A percentile compares a stretch with the other conserved stretches of the same genome.
These are phyloP conservation scores for Botrytis squamosa DNA, from an alignment of 2,329 filamentous ascomycete species.

Conservation along the genomic window DNA sequence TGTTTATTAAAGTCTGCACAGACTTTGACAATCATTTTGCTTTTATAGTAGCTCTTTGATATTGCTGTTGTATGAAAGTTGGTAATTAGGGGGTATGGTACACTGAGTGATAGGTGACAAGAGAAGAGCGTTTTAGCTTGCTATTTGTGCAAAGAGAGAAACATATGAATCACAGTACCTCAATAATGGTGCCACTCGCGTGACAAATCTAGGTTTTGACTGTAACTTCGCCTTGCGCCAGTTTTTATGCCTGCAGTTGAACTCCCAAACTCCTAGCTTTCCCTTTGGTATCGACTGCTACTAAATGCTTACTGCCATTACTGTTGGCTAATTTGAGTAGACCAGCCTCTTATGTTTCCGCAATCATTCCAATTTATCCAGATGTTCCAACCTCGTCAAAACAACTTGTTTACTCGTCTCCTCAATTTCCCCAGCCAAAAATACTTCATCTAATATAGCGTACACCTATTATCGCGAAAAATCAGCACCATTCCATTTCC, in stretches of 20 bases:
- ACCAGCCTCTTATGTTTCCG: neutral
- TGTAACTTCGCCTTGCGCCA: conserved; percentile 2
- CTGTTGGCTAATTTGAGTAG: neutral
- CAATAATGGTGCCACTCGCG: conserved; percentile 12
- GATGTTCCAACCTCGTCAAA: conserved; percentile 85
- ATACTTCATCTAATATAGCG: conserved; percentile 97
- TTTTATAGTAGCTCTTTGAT: neutral
- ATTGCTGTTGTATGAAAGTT: neutral
- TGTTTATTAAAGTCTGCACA: neutral
- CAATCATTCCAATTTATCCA: conserved; percentile 85
- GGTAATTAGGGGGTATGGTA: neutral
- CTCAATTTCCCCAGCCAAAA: conserved; percentile 95
- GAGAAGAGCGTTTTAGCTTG: neutral
- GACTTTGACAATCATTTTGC: neutral
- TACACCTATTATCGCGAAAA: conserved; percentile 64
- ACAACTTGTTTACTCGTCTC: conserved; percentile 99
- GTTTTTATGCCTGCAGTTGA: neutral
- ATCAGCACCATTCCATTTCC: conserved; percentile 6
- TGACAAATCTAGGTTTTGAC: conserved; percentile 10
- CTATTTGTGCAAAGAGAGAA: conserved; percentile 2
- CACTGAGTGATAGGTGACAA: neutral
- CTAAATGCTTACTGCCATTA: conserved; percentile 4
- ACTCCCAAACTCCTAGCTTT: conserved; percentile 10
- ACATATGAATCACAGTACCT: conserved; percentile 15
- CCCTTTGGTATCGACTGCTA: conserved; percentile 8